Base-by-base conservation (phyloP, 2,329 filamentous ascomycete genomes). In the Arthrobotrys sinensis region DNA sequence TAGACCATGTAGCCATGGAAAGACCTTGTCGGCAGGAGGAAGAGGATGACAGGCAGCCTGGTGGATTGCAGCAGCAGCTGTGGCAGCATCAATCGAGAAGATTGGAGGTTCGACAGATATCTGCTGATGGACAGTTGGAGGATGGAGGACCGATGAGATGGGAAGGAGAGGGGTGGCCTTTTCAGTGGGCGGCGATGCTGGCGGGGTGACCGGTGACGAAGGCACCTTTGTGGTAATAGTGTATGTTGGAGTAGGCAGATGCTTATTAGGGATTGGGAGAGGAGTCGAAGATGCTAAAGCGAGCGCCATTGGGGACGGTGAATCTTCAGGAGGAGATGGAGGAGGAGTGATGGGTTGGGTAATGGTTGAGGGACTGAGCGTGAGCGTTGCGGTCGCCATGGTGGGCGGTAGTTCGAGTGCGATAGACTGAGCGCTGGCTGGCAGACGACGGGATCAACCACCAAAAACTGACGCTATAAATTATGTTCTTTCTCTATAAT, bases 1-100 rank as follows among this genome's bases (percentile, higher is more conserved):
- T 46, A 98, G 86, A 24, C 96, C 96, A 85, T 99, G 96, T 24
- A 97, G 87, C 96, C 96, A 99, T 1, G 96, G 96, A 82, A 98
- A 99, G 79, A 98, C 93, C 78, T 90, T 88, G n/a, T 91, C 89
- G 0, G 96, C 90, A 70, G 95, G 90, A 5, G 96, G 95, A 24
- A 98, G 87, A 0, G 94, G 91, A 82, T 97, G 93, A 1, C 90
- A 88, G 2, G 95, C 89, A 76, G 90, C 86, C 82, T 94, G 89
- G 80, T 96, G 90, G 38, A 98, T 83, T 0, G 95, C 93, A 53
- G 90, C 87, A 10, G 90, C 89, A 50, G 97, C 87, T 32, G 89
- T 89, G 46, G 87, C 86, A 34, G 91, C 90, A 82, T 90, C 88
- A 81, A 98, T 90, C 50, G 91, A 89, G 84, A 93, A 97, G 28